Conservation (phyloP, 2,329 filamentous ascomycete species). For the Colletotrichum ledebouriae region DNA sequence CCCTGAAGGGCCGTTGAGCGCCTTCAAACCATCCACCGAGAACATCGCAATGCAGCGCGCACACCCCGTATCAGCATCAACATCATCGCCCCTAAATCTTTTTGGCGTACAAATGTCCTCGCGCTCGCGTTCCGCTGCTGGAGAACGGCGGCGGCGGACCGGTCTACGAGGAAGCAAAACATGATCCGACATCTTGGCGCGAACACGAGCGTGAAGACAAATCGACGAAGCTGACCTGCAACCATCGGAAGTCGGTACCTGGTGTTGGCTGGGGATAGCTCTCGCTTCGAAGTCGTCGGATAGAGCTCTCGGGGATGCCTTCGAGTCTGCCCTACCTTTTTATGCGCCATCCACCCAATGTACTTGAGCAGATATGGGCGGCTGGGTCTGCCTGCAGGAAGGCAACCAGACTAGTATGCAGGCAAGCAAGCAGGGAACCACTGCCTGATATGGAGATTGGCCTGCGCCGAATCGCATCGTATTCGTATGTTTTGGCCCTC, state of each 20-base stretch:
- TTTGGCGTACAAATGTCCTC: not conserved
- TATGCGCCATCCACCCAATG: not conserved
- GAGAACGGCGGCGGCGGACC: not conserved
- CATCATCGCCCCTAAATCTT: not conserved
- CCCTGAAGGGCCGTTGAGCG: slow-evolving; percentile 10
- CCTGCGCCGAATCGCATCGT: not conserved
- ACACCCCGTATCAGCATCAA: not conserved
- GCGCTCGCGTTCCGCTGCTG: not conserved
- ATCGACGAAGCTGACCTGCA: no score
- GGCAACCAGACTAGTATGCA: slow-evolving; percentile 29
- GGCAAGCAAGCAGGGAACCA: not conserved
- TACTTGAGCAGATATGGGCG: not conserved
- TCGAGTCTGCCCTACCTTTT: not conserved
- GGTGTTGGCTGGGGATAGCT: no score
- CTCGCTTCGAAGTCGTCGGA: not conserved
- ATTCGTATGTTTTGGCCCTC: not conserved
- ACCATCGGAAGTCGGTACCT: no score
- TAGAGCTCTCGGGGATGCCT: not conserved
- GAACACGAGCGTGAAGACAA: no score
- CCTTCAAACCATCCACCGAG: slow-evolving; percentile 1
- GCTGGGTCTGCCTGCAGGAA: slow-evolving; percentile 27
- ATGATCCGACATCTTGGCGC: not conserved
- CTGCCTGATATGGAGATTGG: not conserved
- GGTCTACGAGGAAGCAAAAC: not conserved
- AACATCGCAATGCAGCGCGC: slow-evolving; percentile 18